These are phyloP conservation scores for Nicotiana tabacum DNA, from an alignment of 257 asterid genomes.

Conservation along the genomic window DNA sequence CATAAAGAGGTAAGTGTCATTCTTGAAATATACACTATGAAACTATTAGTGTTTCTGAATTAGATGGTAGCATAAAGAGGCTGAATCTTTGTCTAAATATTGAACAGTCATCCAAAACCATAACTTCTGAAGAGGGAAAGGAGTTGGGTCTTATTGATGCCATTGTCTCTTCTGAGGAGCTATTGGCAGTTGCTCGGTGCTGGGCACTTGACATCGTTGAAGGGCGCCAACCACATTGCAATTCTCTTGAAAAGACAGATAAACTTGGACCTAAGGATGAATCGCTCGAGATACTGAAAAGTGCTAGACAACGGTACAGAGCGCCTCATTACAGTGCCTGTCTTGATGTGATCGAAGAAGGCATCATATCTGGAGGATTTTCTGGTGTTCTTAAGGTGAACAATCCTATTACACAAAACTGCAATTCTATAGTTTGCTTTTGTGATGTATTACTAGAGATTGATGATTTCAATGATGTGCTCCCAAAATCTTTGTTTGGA, in stretches of 20 bases:
- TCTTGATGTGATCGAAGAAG: constrained; percentile 50
- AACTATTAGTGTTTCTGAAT: neutral
- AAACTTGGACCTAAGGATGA: constrained; percentile 42
- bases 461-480: neutral
- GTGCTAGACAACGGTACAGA: constrained; percentile 25
- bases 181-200: constrained; percentile 39
- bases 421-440: neutral
- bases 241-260: constrained; percentile 45
- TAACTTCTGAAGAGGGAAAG: constrained; percentile 44
- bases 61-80: neutral
- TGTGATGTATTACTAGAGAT: neutral
- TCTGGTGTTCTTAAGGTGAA: constrained; percentile 46
- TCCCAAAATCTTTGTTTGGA: neutral
- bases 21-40: neutral
- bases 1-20: constrained; percentile 20
- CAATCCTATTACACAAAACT: neutral
- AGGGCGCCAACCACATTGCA: constrained; percentile 35
- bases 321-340: constrained; percentile 39
- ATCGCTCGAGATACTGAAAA: constrained; percentile 39
- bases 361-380: constrained; percentile 44
- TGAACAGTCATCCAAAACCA: constrained; percentile 50
- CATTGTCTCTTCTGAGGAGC: constrained; percentile 41
- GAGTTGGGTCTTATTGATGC: constrained; percentile 48
- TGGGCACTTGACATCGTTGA: constrained; percentile 58
- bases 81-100: neutral